A percentile compares a stretch with the other conserved stretches of the same genome.
These are phyloP conservation scores for Scedosporium dehoogii DNA, from an alignment of 2,329 filamentous ascomycete species.

Conservation along the genomic window DNA sequence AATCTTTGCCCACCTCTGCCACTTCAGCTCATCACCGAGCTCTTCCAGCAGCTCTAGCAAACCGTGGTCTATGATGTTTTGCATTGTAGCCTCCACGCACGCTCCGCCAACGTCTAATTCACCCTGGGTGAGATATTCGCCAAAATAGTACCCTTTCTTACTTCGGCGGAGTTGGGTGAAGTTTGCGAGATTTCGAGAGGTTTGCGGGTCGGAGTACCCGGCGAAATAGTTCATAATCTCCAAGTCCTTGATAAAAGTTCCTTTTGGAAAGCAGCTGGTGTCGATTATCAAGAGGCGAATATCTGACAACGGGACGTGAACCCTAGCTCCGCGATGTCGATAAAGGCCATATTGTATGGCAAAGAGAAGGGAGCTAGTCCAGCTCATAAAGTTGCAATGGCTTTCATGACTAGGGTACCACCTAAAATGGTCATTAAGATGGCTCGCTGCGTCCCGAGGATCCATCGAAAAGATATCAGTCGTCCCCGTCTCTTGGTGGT, in stretches of 20 bases:
- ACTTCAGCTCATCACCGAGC: not conserved
- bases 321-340: not conserved
- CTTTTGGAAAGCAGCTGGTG: not conserved
- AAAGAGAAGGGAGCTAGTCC: constrained; percentile 1
- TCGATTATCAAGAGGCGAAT: not conserved
- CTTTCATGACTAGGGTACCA: not conserved
- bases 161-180: not conserved
- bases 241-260: constrained; percentile 1
- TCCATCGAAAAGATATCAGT: not conserved
- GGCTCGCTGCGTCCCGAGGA: not conserved
- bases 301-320: not conserved
- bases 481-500: not conserved
- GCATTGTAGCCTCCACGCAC: not conserved
- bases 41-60: not conserved
- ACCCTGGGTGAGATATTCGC: constrained; percentile 1
- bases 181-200: not conserved
- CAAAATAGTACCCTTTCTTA: not conserved
- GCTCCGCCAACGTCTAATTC: not conserved
- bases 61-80: not conserved
- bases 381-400: not conserved
- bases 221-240: not conserved
- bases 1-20: not conserved
- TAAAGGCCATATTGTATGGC: not conserved
- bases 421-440: not conserved
- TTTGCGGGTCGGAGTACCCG: not conserved